phyloP scores from a whole-genome alignment of 1,139 yeast genomes.

The Pneumocystis carinii region DNA sequence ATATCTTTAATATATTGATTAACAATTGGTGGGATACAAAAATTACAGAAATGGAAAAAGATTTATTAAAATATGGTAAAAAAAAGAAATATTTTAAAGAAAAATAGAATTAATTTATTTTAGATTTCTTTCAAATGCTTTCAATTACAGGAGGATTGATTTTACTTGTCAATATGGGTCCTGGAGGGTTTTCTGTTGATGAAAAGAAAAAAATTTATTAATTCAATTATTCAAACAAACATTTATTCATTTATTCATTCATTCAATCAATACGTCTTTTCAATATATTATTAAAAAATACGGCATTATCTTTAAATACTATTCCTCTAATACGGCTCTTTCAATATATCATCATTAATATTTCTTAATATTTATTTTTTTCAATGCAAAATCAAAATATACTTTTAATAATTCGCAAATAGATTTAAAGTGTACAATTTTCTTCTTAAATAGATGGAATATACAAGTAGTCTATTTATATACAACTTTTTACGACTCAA shows the following conservation, averaged over 20 bases:
- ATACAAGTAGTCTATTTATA: too few species aligned
- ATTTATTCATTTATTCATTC: slow-evolving; percentile 25
- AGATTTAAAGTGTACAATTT: too few species aligned
- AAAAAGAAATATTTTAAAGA: background rate
- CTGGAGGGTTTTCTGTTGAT: slow-evolving; percentile 85
- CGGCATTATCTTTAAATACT: too few species aligned
- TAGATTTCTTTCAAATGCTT: slow-evolving; percentile 66
- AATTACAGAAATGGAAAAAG: slow-evolving; percentile 62
- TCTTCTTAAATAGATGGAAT: too few species aligned
- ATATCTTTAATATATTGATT: slow-evolving; percentile 60
- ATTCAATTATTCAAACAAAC: background rate
- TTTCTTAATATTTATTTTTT: too few species aligned
- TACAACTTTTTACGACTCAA: too few species aligned
- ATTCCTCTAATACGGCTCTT: too few species aligned
- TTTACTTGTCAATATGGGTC: slow-evolving; percentile 86
- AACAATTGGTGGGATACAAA: slow-evolving; percentile 71
- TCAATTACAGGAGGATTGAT: slow-evolving; percentile 90
- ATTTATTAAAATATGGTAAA: slow-evolving; percentile 68
- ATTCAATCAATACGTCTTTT: too few species aligned
- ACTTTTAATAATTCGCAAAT: too few species aligned
- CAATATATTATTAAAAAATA: too few species aligned
- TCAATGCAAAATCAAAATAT: too few species aligned
- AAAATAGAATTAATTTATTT: background rate
- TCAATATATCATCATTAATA: too few species aligned
- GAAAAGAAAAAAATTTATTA: slow-evolving; percentile 73